Conservation (phyloP, 176 grass and related monocot species). For the Dendrocalamus sinicus region DNA sequence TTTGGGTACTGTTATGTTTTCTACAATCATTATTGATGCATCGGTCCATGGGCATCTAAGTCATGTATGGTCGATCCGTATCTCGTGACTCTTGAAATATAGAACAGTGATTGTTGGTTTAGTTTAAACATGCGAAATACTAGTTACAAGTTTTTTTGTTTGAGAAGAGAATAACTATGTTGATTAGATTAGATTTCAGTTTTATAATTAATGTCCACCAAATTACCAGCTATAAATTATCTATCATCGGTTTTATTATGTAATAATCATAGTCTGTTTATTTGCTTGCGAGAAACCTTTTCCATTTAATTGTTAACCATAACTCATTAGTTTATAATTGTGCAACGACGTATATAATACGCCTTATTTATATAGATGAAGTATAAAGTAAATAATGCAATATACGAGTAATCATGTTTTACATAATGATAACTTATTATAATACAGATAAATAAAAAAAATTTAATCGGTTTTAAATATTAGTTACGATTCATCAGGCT, state of each 20-base stretch:
- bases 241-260: not conserved
- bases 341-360: not conserved
- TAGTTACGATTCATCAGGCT: not conserved
- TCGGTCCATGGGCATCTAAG: no score
- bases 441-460: not conserved
- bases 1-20: not conserved
- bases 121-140: not conserved
- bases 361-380: not conserved
- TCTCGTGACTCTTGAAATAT: not conserved
- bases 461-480: not conserved
- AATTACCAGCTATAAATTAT: no score
- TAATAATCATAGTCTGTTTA: not conserved
- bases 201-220: no score
- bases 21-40: not conserved
- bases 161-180: not conserved
- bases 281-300: not conserved
- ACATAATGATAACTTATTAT: not conserved
- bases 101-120: not conserved
- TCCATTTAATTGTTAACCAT: not conserved
- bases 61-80: not conserved
- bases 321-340: not conserved
- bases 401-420: not conserved
- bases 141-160: not conserved
- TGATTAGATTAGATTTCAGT: no score
- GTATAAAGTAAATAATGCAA: not conserved